phyloP scores from a whole-genome alignment of 2,329 filamentous ascomycete species.

The Grosmannia clavigera region DNA sequence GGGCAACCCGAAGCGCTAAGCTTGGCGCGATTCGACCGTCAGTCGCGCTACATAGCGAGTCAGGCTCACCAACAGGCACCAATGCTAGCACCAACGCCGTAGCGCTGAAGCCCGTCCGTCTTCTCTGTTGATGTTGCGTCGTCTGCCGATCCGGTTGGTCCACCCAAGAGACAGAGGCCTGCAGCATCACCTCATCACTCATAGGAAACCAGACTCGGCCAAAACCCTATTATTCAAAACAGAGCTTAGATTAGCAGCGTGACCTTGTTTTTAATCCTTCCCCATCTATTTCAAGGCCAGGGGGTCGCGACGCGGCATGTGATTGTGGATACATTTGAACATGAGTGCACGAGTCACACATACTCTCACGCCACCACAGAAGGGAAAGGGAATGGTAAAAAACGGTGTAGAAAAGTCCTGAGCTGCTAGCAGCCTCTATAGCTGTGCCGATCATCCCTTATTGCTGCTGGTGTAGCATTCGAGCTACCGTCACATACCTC shows the following conservation, averaged over 20 bases:
- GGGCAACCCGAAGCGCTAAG: not conserved
- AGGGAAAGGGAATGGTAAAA: not conserved
- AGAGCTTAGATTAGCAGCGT: not conserved
- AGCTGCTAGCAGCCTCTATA: not conserved
- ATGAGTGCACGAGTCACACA: not conserved
- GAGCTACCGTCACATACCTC: conserved; percentile 45
- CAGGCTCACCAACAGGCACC: not conserved
- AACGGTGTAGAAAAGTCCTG: not conserved
- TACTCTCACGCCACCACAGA: not conserved
- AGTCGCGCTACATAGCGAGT: not conserved
- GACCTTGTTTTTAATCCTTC: not conserved
- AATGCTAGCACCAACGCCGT: not conserved
- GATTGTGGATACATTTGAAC: not conserved
- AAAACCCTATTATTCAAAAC: conserved; percentile 16
- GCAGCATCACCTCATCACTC: conserved; percentile 6
- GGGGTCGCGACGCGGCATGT: conserved; percentile 2
- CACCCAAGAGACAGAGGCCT: not conserved
- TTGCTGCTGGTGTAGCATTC: not conserved
- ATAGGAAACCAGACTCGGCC: conserved; percentile 23
- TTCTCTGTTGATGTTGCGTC: not conserved
- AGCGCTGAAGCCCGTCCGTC: not conserved
- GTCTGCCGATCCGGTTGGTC: not conserved
- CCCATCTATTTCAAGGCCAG: not conserved
- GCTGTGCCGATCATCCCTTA: not conserved
- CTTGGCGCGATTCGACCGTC: not conserved